Base-by-base conservation (phyloP, 148 eudicot species). In the Spergularia bocconei region DNA sequence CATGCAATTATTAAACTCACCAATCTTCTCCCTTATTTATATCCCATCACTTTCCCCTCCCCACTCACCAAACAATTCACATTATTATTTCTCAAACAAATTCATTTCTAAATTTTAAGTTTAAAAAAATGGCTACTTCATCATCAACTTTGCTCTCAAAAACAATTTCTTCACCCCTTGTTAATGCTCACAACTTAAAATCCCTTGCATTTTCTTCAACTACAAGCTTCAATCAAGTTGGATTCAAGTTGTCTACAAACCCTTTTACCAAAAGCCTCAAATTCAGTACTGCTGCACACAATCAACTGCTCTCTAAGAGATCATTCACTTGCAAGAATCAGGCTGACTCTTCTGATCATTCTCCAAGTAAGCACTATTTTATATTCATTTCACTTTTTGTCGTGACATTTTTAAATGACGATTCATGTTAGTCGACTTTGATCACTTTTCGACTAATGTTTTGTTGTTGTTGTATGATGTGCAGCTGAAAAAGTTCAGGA, bases 401-500 rank as follows among this genome's bases (percentile, higher is more conserved):
- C 13, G 19, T 14, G 3, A 4, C 4, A 11, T 13, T 23, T 20
- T 29, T 3, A 2, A 39, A 11, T 38, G 48, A 44, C 48, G 48
- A 9, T 44, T 44, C 9, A 44, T 44, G 48, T 44, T 44, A 44
- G 48, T 44, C 48, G 48, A 44, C 48, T 44, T 0, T 41, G 9
- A 41, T 41, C 5, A 8, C 47, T 41, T 14, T 69, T 11, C 16
- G 11, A 19, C 7, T 39, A 17, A 56, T 17, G 3, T 10, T 7
- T 14, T 60, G 17, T 54, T 65, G 13, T 39, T 74, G 17, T 63
- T 33, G 20, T 44, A 16, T 29, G 57, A 67, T 54, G 69, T 77
- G 19, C 41, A 70, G 63, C n/a, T 84, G 82, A 63, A 60, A 60
- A 72, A 50, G 72, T 80, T 17, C 75, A 75, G 15, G 72, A 75